Evolutionary conservation across 345 rosid genomes (phyloP), one percentile per base, ranked within the genome.

Genomic region (Eucalyptus marginata): DNA sequence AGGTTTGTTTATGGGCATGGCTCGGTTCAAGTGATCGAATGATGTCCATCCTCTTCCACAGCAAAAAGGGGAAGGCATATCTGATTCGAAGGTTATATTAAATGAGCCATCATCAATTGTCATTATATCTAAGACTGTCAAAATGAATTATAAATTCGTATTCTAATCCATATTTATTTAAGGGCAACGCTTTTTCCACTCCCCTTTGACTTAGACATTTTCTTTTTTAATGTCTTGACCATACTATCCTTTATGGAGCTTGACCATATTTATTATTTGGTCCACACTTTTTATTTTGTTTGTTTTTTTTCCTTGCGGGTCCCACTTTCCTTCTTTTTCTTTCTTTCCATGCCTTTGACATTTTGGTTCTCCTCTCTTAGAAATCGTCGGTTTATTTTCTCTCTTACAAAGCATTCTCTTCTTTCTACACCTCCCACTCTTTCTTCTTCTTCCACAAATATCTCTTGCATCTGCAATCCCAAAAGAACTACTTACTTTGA

Each of bases 181-280:
- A 59, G 25, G 58, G 25, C 5, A 24, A 52, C 1, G 25, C 0
- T 52, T 18, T 52, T 52, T 52, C 25, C 58, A 0, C 58, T 52
- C 25, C 10, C 58, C 10, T 52, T 52, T 52, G 5, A 52, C 2
- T 52, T 52, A 52, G 25, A 52, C 25, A 52, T 52, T 52, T 18
- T 52, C 10, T 7, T 52, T 52, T 18, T 0, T 18, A 7, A 52
- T 52, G 25, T 52, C 18, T 52, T 52, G 58, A 52, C 10, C 25
- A 52, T 52, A 52, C 0, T 52, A 52, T 52, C 24, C 0, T 52
- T 52, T 52, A 0, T 18, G 24, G 10, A 0, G 10, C 25, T 52
- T 52, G 25, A 2, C 58, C 36, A 36, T 36, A 36, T 52, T 52
- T 52, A 52, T 52, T 52, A 52, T 52, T 52, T 52, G 1, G 10